phyloP scores from a whole-genome alignment of 192 early-diverging fungal species.

The Backusella sp. region DNA sequence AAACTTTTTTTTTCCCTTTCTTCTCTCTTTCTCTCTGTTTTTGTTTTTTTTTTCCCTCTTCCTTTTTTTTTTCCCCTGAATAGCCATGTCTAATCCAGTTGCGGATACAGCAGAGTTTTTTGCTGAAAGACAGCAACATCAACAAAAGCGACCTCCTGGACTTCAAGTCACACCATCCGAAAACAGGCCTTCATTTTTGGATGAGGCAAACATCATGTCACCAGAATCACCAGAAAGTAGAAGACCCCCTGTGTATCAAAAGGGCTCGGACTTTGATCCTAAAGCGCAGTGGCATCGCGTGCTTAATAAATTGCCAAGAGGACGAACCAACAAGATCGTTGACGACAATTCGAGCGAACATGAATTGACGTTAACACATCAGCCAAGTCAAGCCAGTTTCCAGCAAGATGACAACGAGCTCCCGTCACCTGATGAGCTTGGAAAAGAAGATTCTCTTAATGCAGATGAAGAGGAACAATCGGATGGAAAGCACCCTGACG shows the following conservation, averaged over 20 bases:
- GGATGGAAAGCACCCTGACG: not conserved
- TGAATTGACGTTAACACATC: not conserved
- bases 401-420: slow-evolving; percentile 22
- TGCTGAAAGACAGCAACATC: not conserved
- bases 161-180: not conserved
- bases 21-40: not conserved
- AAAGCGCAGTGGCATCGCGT: not conserved
- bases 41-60: not conserved
- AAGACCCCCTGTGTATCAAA: not conserved
- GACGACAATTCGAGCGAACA: not conserved
- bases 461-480: not conserved
- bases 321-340: not conserved
- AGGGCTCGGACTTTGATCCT: not conserved
- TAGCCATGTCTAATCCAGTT: slow-evolving; percentile 26
- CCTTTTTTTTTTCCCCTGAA: not conserved
- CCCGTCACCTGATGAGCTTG: slow-evolving; percentile 15
- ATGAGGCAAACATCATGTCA: not conserved
- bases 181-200: not conserved
- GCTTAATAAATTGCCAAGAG: not conserved
- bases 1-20: not conserved
- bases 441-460: not conserved
- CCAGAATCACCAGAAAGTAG: not conserved
- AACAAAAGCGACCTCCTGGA: not conserved
- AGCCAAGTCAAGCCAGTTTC: not conserved
- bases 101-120: slow-evolving; percentile 26